phyloP scores from a whole-genome alignment of 257 asterid genomes.

The Fraxinus excelsior region DNA sequence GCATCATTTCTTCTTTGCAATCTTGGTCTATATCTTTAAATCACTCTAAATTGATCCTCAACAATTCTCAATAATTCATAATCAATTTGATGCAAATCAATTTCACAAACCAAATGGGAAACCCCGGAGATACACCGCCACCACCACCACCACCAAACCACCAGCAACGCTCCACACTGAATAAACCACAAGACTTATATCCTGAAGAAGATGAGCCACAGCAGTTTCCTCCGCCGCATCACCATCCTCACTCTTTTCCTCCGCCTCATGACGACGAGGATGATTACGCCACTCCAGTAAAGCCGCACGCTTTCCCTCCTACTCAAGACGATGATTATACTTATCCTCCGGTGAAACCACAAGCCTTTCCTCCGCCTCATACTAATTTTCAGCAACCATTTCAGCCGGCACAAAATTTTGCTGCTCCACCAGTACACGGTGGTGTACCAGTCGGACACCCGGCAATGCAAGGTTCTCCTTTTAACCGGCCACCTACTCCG shows the following conservation, averaged over 20 bases:
- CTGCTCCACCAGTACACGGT: constrained; percentile 8
- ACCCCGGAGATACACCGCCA: neutral
- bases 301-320: constrained; percentile 25
- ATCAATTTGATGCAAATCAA: neutral
- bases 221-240: constrained; percentile 14
- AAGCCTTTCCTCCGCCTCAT: neutral
- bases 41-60: too few species aligned
- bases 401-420: neutral
- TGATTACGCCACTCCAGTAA: neutral
- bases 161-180: neutral
- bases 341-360: constrained; percentile 5
- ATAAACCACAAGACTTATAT: neutral
- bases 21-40: too few species aligned
- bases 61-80: too few species aligned
- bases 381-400: constrained; percentile 16
- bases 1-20: too few species aligned
- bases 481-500: constrained; percentile 10
- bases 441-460: neutral
- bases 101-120: neutral
- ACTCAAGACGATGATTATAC: neutral
- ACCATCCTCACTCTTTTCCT: neutral
- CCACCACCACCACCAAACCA: neutral
- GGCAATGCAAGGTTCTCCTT: constrained; percentile 17
- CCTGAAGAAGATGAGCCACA: neutral
- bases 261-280: constrained; percentile 11